phyloP scores from a whole-genome alignment of 2,329 filamentous ascomycete species.

The Lasiodiplodia gonubiensis region DNA sequence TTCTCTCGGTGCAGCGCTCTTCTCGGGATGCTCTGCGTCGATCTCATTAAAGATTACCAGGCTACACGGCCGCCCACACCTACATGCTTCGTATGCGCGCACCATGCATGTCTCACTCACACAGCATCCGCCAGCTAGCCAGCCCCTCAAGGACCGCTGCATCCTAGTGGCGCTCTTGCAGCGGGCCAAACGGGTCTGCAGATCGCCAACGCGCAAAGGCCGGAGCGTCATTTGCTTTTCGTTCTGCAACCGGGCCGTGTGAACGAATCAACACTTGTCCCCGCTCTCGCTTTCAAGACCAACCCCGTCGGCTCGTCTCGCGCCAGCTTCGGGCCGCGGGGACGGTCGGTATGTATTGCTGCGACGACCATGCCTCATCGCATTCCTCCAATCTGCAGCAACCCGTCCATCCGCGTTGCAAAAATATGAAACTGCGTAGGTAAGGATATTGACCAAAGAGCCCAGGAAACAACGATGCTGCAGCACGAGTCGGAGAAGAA shows the following conservation, averaged over 20 bases:
- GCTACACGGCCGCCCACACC: constrained; percentile 11
- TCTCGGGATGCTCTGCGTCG: neutral
- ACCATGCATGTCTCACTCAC: constrained; percentile 23
- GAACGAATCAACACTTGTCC: constrained; percentile 1
- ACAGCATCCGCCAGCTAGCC: constrained; percentile 14
- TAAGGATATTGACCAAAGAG: too few relatives aligned
- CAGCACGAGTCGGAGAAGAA: neutral
- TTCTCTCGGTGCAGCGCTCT: neutral
- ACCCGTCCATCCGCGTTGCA: neutral
- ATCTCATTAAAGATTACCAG: constrained; percentile 15
- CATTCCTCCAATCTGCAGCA: neutral
- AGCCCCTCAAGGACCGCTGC: neutral
- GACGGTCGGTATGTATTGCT: neutral
- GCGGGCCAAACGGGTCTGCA: constrained; percentile 21
- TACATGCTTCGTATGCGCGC: constrained; percentile 3
- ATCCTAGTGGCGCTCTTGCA: constrained; percentile 16
- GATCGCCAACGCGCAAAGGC: too few relatives aligned
- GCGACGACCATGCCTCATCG: too few relatives aligned
- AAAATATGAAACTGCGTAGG: too few relatives aligned
- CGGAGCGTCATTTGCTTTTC: too few relatives aligned
- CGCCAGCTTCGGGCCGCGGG: neutral
- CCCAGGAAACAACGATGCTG: neutral
- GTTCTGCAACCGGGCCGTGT: constrained; percentile 3
- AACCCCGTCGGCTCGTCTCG: neutral
- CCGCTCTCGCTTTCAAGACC: neutral